These are phyloP conservation scores for Colletotrichum chlorophyti DNA, from an alignment of 2,329 filamentous ascomycete genomes.

Conservation along the genomic window DNA sequence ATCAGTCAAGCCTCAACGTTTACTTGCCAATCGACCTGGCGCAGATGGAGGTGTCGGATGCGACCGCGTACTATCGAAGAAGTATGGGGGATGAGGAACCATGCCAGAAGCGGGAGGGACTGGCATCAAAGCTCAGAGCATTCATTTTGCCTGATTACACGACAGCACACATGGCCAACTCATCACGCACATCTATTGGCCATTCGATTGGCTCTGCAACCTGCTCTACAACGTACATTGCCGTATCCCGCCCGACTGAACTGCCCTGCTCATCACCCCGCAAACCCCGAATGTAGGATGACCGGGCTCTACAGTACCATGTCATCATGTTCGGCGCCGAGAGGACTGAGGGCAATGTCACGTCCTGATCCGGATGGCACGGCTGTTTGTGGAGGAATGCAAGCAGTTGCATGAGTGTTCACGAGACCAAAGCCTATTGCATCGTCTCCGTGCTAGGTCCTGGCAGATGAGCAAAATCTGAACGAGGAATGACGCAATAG, in stretches of 20 bases:
- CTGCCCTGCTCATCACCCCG: background rate
- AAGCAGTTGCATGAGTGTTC: constrained; percentile 11
- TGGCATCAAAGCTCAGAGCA: background rate
- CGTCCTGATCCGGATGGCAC: constrained; percentile 17
- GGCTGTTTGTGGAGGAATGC: constrained; percentile 23
- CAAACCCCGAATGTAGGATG: background rate
- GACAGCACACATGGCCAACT: background rate
- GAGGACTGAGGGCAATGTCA: background rate
- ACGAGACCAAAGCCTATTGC: constrained; percentile 12
- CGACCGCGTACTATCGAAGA: background rate
- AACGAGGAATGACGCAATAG: constrained; percentile 11
- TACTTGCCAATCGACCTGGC: constrained; percentile 12
- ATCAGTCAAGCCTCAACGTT: background rate
- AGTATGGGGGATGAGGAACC: background rate
- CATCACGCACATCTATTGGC: background rate
- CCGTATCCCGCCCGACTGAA: background rate
- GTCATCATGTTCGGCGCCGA: no score
- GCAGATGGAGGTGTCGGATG: constrained; percentile 6
- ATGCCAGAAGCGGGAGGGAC: background rate
- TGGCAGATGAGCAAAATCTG: background rate
- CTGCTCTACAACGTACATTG: background rate
- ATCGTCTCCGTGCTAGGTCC: background rate
- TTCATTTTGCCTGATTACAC: background rate
- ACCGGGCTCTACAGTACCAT: background rate
- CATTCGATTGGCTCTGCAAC: background rate